Evolutionary conservation across 2,329 filamentous ascomycete genomes (phyloP), one percentile per base, ranked within the genome.

Genomic region (Blastomyces parvus): DNA sequence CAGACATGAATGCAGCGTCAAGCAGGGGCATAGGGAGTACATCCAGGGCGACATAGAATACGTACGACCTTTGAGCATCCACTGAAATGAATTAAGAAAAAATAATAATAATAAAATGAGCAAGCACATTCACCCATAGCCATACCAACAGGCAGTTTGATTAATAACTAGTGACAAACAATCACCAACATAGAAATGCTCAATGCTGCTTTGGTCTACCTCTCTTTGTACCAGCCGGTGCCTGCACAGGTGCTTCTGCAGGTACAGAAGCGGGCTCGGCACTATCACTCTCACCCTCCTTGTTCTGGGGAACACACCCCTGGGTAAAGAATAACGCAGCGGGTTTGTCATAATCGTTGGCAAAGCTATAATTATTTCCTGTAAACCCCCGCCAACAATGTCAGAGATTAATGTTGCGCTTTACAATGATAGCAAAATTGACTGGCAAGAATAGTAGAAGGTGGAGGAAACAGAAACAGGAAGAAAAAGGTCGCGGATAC

Each of bases 311-410:
- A 66, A 87, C 90, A 75, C 88, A 93, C 7, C 88, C 93, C 74
- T 99, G 94, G 0, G 91, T 87, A 75, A 97, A 99, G 79, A 97
- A 97, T 59, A 97, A 82, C 48, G 89, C 85, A 4, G 90, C 89
- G 4, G 86, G 83, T 65, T 82, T 80, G 66, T 88, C 82, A 70
- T 86, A 86, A 63, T 90, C 86, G 74, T 97, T 99, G 62, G 83
- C 82, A 70, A 99, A 96, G 72, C 88, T 89, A 77, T 99, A 99
- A 70, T 91, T 89, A 73, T 97, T 97, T 60, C 93, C 93, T 97
- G 67, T 63, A 42, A 44, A 1, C 40, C 2, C 53, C 33, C 4
- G 11, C 22, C 48, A 50, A 50, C 22, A 63, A 64, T 63, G 48
- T 25, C 30, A 27, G 56, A 44, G 52, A 36, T 59, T 22, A 64